Base-by-base conservation (phyloP, 306 rosid species). In the Rosa rugosa region DNA sequence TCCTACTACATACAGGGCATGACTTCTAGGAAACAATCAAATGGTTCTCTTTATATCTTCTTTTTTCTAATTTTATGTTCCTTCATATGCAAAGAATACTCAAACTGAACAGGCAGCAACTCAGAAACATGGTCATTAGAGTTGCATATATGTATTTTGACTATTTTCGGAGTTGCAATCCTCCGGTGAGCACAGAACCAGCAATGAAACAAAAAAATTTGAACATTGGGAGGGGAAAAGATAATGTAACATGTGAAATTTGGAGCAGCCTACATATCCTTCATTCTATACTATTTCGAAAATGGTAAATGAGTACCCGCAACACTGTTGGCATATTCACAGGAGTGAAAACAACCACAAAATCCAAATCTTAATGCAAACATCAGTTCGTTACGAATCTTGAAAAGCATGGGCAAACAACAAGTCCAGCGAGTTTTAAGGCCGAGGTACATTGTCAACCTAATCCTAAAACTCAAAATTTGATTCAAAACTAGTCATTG, bases 401-500 rank as follows among this genome's bases (percentile, higher is more conserved):
- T 66, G 27, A 73, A 38, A 50, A 36, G 20, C 23, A 6, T 45
- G 3, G 6, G 46, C 22, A 41, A 68, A 54, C 10, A 22, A 10
- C 5, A 67, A 60, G 11, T 17, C 23, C 6, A 23, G 45, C 9
- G 16, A 40, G 1, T 22, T 41, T 22, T 8, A 53, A 40, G 31
- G 66, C 34, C 49, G 10, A 65, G 25, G 6, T 7, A 11, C 2
- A 5, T 77, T 12, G 23, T 42, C 18, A 45, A 41, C 36, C 18
- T 56, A 50, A 46, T 57, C 41, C 42, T 49, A 71, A 20, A 75
- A 9, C 23, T 13, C 41, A 41, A 40, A 73, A 8, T 44, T 38
- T 12, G 8, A 36, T 49, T 73, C n/a, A 79, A 82, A 36, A 74
- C 49, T 22, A 22, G 31, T 38, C n/a, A 22, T 50, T 53, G 25